Conservation (phyloP, 306 rosid genomes). For the Potentilla sterilis region DNA sequence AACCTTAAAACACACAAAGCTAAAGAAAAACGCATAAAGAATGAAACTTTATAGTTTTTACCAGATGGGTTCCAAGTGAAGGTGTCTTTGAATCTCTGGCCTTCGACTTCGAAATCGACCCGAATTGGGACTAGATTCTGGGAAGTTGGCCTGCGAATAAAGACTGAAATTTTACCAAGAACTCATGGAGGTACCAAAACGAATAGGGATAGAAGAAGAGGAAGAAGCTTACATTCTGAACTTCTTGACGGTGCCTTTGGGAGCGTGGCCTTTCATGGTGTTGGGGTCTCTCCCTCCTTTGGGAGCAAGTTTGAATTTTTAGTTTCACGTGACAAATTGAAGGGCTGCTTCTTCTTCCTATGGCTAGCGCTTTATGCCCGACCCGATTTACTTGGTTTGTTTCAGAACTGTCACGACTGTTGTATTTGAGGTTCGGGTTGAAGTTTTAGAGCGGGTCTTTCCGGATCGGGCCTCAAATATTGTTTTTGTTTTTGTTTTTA, state of each 20-base stretch:
- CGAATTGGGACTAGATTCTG: constrained; percentile 74
- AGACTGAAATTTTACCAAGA: neutral
- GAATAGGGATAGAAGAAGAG: neutral
- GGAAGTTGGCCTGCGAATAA: constrained; percentile 58
- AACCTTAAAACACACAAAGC: neutral
- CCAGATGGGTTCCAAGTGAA: constrained; percentile 97
- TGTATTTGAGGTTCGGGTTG: neutral
- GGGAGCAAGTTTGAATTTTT: neutral
- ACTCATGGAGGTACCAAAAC: neutral
- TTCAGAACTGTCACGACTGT: neutral
- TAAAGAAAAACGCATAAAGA: neutral
- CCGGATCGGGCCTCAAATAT: neutral
- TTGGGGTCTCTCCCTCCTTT: neutral
- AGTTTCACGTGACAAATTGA: neutral
- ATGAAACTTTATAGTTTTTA: constrained; percentile 5
- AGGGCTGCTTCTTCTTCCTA: neutral
- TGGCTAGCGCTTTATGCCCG: neutral
- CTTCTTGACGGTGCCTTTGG: constrained; percentile 56
- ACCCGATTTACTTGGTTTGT: neutral
- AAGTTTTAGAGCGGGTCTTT: neutral
- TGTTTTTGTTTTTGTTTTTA: too few species aligned
- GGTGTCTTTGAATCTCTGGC: constrained; percentile 73
- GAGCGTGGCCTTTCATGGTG: constrained; percentile 58
- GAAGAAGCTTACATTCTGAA: constrained; percentile 59
- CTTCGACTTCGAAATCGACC: constrained; percentile 69